Conservation (phyloP, 352 stramenopile species). For the Phytophthora capsici region DNA sequence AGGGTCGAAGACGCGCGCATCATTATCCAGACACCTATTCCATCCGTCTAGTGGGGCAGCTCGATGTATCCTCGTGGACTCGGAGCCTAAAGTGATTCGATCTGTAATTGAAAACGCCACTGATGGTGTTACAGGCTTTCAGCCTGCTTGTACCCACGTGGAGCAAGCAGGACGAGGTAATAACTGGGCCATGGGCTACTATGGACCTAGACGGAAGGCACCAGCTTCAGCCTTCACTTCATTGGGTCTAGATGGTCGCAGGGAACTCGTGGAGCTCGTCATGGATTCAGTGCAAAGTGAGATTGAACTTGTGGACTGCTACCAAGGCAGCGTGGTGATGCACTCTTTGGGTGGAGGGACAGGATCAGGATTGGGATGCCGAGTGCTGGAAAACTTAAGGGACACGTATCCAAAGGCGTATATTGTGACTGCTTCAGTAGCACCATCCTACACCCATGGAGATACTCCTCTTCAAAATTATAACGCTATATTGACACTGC, state of each 20-base stretch:
- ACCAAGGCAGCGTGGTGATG: slow-evolving; percentile 77
- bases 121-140: slow-evolving; percentile 19
- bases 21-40: slow-evolving; percentile 55
- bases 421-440: slow-evolving; percentile 69
- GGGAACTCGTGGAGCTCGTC: slow-evolving; percentile 63
- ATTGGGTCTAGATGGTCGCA: slow-evolving; percentile 34
- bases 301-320: slow-evolving; percentile 71
- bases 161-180: slow-evolving; percentile 84
- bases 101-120: slow-evolving; percentile 27
- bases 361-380: slow-evolving; percentile 80
- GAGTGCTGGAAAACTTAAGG: slow-evolving; percentile 80
- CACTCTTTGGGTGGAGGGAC: slow-evolving; percentile 87
- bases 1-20: slow-evolving; percentile 2
- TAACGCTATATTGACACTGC: slow-evolving; percentile 80
- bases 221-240: slow-evolving; percentile 40
- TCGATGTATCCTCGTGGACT: slow-evolving; percentile 80
- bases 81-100: slow-evolving; percentile 77
- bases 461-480: slow-evolving; percentile 90
- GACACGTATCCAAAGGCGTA: slow-evolving; percentile 81
- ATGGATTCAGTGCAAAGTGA: slow-evolving; percentile 83
- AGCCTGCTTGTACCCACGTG: slow-evolving; percentile 56
- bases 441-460: slow-evolving; percentile 62
- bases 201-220: slow-evolving; percentile 30
- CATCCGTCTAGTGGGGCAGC: slow-evolving; percentile 48
- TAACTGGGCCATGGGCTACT: slow-evolving; percentile 92